Base-by-base conservation (phyloP, 1,284 basidiomycete species). In the Stygiomarasmius scandens region DNA sequence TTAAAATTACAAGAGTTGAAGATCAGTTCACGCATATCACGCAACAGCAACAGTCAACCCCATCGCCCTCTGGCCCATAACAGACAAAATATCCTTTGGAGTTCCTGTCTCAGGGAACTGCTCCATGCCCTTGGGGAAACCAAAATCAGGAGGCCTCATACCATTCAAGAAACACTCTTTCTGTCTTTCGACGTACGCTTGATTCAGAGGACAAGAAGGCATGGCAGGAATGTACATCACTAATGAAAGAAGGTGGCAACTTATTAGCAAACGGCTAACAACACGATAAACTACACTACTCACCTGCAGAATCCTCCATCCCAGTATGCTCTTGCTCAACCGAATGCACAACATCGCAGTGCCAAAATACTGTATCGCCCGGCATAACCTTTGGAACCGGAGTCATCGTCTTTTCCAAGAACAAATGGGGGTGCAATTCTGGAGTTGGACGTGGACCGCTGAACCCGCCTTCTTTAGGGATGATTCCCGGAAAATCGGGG, bases 341-440 rank as follows among this genome's bases (percentile, higher is more conserved):
- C 0, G 90, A 80, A 67, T 96, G 93, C 2, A 95, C 79, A 11
- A 89, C 81, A 69, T 94, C 90, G 64, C 87, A 90, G 69, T 94
- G 93, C 92, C 92, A 95, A 75, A 92, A 93, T 1, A 92, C 91
- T 69, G 88, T 85, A 67, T 95, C 92, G 2, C 93, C 93, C 0
- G 93, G 92, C 38, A 78, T 75, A 9, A 93, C 90, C 58, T 78
- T 80, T 0, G 90, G 90, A 9, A 90, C 77, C 2, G 89, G 86
- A 2, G 85, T 83, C 89, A 95, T 93, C 1, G 86, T 88, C 57
- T 83, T 71, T 2, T 83, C 80, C 1, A 95, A 79, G 53, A 78
- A 74, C 46, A 95, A 74, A 67, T 96, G 85, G 22, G 88, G 88
- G 66, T 90, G 88, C 3, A 75, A 69, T 46, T 69, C 69, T 1